These are phyloP conservation scores for Aspergillus calidoustus DNA, from an alignment of 2,329 filamentous ascomycete genomes.

Conservation along the genomic window DNA sequence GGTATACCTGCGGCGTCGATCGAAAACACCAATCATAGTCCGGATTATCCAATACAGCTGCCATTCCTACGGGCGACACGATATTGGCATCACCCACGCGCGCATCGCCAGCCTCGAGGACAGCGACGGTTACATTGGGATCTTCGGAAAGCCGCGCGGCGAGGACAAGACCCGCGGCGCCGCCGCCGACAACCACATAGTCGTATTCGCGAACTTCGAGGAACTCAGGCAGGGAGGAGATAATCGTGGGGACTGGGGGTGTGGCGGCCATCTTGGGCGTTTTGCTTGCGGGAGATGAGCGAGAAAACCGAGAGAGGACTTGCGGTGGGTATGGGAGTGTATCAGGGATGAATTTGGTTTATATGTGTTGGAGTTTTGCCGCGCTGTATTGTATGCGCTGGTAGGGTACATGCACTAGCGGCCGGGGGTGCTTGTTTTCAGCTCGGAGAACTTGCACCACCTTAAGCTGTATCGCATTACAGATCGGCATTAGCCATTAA, in stretches of 20 bases:
- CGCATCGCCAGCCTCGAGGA: conserved; percentile 49
- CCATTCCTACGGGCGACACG: conserved; percentile 3
- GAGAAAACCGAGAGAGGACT: no score
- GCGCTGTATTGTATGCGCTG: no score
- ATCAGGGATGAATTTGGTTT: no score
- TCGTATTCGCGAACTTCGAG: conserved; percentile 21
- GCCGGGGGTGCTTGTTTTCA: no score
- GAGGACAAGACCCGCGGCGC: conserved; percentile 56
- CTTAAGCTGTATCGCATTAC: no score
- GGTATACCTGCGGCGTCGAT: conserved; percentile 16
- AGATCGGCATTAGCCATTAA: no score
- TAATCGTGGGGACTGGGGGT: background rate
- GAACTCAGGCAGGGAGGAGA: conserved; percentile 10
- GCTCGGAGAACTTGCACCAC: no score
- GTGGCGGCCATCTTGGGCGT: no score
- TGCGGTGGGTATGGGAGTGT: no score
- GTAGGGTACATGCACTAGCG: no score
- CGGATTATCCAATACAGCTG: conserved; percentile 12
- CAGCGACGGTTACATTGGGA: conserved; percentile 43
- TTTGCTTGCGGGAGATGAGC: no score
- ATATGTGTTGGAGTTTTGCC: no score
- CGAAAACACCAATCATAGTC: conserved; percentile 20
- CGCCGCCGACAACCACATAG: conserved; percentile 55
- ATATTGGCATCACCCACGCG: conserved; percentile 11
- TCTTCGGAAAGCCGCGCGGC: conserved; percentile 48